A percentile compares a stretch with the other conserved stretches of the same genome.
Conservation (phyloP, 2,329 filamentous ascomycete genomes). For the Byssoonygena ceratinophila region DNA sequence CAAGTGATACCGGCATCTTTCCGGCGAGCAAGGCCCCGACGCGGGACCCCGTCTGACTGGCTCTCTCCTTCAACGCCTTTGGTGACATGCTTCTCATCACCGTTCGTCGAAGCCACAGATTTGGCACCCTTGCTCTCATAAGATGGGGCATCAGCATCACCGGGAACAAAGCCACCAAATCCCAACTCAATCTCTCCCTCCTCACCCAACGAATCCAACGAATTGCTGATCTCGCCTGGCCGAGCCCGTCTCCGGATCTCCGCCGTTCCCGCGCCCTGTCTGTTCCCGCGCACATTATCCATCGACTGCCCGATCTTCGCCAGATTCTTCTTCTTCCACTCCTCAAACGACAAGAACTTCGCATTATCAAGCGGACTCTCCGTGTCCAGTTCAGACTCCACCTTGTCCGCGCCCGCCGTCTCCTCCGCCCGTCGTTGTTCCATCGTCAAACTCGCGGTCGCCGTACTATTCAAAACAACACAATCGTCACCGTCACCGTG, state of each 20-base stretch:
- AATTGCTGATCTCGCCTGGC: slow-evolving; percentile 50
- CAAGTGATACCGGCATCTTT: slow-evolving; percentile 96
- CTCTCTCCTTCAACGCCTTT: slow-evolving; percentile 13
- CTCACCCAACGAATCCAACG: slow-evolving; percentile 70
- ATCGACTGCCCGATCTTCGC: slow-evolving; percentile 71
- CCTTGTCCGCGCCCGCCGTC: slow-evolving; percentile 1
- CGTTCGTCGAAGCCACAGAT: slow-evolving; percentile 22
- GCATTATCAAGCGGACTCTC: slow-evolving; percentile 61
- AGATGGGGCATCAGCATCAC: slow-evolving; percentile 31
- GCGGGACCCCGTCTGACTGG: slow-evolving; percentile 14
- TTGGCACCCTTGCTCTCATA: slow-evolving; percentile 17
- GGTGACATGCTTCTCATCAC: slow-evolving; percentile 23
- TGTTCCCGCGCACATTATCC: slow-evolving; percentile 51
- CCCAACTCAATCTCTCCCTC: slow-evolving; percentile 76
- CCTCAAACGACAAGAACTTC: slow-evolving; percentile 91
- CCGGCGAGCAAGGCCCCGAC: slow-evolving; percentile 52
- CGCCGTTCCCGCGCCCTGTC: slow-evolving; percentile 38
- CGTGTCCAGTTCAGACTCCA: slow-evolving; percentile 42
- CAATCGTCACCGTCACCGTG: not conserved
- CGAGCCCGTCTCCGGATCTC: slow-evolving; percentile 41
- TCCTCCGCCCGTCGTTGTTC: not conserved
- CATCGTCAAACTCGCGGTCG: slow-evolving; percentile 5
- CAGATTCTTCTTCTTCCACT: slow-evolving; percentile 93
- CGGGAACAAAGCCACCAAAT: slow-evolving; percentile 51
- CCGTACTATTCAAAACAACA: not conserved